Base-by-base conservation (phyloP, 441 rosid genomes). In the Adansonia gregorii region DNA sequence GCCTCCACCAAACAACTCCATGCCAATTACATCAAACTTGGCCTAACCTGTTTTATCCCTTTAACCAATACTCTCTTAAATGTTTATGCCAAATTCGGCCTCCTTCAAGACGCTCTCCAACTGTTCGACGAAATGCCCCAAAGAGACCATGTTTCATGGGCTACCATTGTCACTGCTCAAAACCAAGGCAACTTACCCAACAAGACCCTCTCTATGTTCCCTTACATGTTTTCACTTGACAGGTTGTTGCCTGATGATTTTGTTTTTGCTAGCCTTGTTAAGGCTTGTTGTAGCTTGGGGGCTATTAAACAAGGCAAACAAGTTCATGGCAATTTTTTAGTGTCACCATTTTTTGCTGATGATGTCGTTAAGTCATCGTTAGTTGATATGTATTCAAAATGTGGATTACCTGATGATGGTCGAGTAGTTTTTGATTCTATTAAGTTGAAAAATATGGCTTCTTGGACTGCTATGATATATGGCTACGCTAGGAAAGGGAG, bases 361-460 rank as follows among this genome's bases (percentile, higher is more conserved):
- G 91, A 88, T 77, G 92, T 94, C 49, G 91, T 88, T 20, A 94
- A 94, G 83, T 92, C 98, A 1, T 89, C 97, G 41, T 76, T 94
- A 70, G 94, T 94, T 79, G 93, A 94, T 81, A 87, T 94, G 94
- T 94, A 94, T 75, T 82, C 97, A 0, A 94, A 94, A 83, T 89
- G 89, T 56, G 91, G 88, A 45, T 77, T 83, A 5, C 86, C 83
- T 0, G 79, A 80, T 35, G 71, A 63, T 73, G 93, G 92, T 65
- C 86, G 86, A 24, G 75, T 73, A 0, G 87, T 89, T 66, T 92
- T 92, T 45, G 87, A 88, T 74, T 89, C 91, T 14, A 88, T 94
- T 73, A 58, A 73, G 73, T 67, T 68, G 59, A 89, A 85, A 80
- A 89, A 80, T 81, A 46, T 89, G 2, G 86, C 88, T 78, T 89